These are phyloP conservation scores for Serendipita sp. DNA, from an alignment of 1,284 basidiomycete genomes.

Conservation along the genomic window DNA sequence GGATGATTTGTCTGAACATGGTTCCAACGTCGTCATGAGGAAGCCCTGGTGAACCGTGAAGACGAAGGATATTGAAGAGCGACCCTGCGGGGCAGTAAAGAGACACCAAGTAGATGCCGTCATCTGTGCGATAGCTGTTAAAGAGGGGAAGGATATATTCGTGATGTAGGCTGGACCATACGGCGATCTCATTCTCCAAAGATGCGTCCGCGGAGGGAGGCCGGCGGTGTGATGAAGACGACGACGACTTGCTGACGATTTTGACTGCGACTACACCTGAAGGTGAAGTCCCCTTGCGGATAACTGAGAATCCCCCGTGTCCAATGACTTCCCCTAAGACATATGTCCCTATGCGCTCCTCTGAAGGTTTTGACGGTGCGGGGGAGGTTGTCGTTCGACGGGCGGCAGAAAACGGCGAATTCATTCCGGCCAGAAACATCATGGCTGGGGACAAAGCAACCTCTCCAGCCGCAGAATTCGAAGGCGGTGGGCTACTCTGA, in stretches of 20 bases:
- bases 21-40: constrained; percentile 68
- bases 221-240: constrained; percentile 33
- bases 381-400: constrained; percentile 5
- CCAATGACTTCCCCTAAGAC: constrained; percentile 68
- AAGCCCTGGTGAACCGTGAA: constrained; percentile 48
- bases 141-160: constrained; percentile 76
- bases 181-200: constrained; percentile 59
- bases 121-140: constrained; percentile 44
- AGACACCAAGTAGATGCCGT: constrained; percentile 73
- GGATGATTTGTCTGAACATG: constrained; percentile 82
- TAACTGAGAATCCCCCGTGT: constrained; percentile 76
- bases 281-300: constrained; percentile 55
- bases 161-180: constrained; percentile 69
- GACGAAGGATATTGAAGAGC: constrained; percentile 69
- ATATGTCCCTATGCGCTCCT: constrained; percentile 31
- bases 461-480: not conserved
- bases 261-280: constrained; percentile 66
- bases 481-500: not conserved
- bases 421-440: not conserved
- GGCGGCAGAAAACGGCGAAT: not conserved
- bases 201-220: constrained; percentile 31
- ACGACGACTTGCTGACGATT: constrained; percentile 43
- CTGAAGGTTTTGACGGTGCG: constrained; percentile 6
- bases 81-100: constrained; percentile 74
- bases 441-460: constrained; percentile 3